A percentile compares a stretch with the other conserved stretches of the same genome.
Evolutionary conservation across 768 basidiomycete species (phyloP).

Genomic region (Kwoniella sp.): DNA sequence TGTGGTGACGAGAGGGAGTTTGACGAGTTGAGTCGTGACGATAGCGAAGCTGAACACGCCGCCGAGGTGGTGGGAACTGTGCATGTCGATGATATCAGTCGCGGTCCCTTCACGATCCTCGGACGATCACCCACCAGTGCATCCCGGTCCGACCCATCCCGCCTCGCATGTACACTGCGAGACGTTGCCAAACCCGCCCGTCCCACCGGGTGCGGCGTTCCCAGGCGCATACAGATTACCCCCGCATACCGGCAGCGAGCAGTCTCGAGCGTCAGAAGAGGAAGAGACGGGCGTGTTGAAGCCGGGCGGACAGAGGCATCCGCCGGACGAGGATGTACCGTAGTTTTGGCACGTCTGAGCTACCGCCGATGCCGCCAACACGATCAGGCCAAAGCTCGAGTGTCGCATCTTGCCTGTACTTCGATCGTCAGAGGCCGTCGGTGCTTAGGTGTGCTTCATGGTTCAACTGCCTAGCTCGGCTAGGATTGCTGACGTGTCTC

Average conservation of each 20-base stretch:
- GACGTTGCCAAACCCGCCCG: constrained; percentile 60
- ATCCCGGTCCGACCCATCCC: constrained; percentile 66
- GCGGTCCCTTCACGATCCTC: background rate
- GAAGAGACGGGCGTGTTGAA: constrained; percentile 51
- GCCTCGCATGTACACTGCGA: constrained; percentile 61
- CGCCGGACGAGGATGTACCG: constrained; percentile 57
- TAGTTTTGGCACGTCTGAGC: constrained; percentile 64
- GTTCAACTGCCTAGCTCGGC: too few species aligned
- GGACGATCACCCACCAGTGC: constrained; percentile 37
- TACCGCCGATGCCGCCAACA: background rate
- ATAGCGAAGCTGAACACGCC: constrained; percentile 63
- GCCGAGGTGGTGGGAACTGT: constrained; percentile 63
- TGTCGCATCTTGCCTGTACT: too few species aligned
- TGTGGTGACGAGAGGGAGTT: constrained; percentile 14
- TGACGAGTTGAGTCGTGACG: constrained; percentile 52
- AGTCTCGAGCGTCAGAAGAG: constrained; percentile 13
- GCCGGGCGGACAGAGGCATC: constrained; percentile 74
- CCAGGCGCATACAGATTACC: constrained; percentile 64
- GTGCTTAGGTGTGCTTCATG: too few species aligned
- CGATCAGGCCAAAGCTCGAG: too few species aligned
- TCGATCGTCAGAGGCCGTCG: too few species aligned
- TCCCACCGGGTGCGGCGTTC: constrained; percentile 57
- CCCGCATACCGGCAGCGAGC: constrained; percentile 61
- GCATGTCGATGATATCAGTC: background rate
- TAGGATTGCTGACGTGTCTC: too few species aligned